Percentiles rank a stretch among this genome's conserved stretches.
Evolutionary conservation across 2,329 filamentous ascomycete species (phyloP).

Genomic region (Talaromyces pinophilus): DNA sequence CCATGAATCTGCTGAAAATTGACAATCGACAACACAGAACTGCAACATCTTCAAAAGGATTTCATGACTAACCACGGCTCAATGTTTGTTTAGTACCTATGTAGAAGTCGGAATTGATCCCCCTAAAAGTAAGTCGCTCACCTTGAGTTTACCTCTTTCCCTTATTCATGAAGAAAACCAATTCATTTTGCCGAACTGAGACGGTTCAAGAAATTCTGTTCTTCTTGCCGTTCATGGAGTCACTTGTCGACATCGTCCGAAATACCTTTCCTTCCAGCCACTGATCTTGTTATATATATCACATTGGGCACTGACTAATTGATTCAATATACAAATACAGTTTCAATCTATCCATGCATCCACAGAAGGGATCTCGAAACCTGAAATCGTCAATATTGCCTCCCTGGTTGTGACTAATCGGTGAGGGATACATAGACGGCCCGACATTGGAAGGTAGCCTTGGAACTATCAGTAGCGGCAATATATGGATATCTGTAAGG

Average conservation of each 20-base stretch:
- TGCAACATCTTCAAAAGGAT: neutral
- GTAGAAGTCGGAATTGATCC: neutral
- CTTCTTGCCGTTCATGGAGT: constrained; percentile 14
- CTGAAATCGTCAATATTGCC: neutral
- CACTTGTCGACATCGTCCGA: constrained; percentile 19
- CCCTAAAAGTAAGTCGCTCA: neutral
- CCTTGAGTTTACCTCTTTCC: neutral
- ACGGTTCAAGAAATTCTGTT: constrained; percentile 1
- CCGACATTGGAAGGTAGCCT: neutral
- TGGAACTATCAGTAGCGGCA: neutral
- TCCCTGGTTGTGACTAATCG: neutral
- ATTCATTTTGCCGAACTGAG: constrained; percentile 19
- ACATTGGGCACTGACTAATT: neutral
- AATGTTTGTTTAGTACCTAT: neutral
- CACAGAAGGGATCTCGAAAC: neutral
- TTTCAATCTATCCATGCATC: neutral
- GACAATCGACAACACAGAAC: neutral
- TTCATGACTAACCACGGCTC: neutral
- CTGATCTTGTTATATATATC: neutral
- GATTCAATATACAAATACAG: neutral
- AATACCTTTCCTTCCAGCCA: neutral
- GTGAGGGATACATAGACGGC: neutral
- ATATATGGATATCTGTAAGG: too few relatives aligned
- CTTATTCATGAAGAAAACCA: constrained; percentile 10
- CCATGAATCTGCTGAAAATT: too few relatives aligned